phyloP scores from a whole-genome alignment of 2,329 filamentous ascomycete genomes.

The Beauveria sp. region DNA sequence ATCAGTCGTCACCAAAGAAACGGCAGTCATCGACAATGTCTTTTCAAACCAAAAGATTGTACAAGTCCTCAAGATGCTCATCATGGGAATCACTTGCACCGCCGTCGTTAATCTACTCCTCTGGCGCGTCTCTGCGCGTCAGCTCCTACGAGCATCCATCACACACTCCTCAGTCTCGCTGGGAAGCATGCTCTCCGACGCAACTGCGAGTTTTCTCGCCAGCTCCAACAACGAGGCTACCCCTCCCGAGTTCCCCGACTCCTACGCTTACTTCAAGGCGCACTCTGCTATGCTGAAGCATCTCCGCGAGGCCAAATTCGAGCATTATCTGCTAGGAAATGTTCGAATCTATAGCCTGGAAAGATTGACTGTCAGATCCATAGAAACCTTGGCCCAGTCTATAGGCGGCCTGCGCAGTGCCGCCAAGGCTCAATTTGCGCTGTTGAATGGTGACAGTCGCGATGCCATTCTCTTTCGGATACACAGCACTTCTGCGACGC shows the following conservation, averaged over 20 bases:
- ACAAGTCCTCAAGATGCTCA: slow-evolving; percentile 63
- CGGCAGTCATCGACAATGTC: slow-evolving; percentile 66
- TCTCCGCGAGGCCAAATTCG: slow-evolving; percentile 73
- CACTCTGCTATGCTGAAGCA: slow-evolving; percentile 61
- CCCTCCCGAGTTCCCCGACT: slow-evolving; percentile 26
- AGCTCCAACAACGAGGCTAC: slow-evolving; percentile 59
- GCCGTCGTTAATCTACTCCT: slow-evolving; percentile 64
- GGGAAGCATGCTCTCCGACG: slow-evolving; percentile 69
- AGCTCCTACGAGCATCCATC: slow-evolving; percentile 62
- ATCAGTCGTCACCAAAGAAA: slow-evolving; percentile 79
- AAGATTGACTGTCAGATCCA: slow-evolving; percentile 66
- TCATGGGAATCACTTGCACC: slow-evolving; percentile 65
- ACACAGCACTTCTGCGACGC: background rate
- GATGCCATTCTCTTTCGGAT: slow-evolving; percentile 4
- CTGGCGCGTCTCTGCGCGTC: slow-evolving; percentile 67
- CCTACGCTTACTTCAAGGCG: slow-evolving; percentile 52
- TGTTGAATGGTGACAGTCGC: slow-evolving; percentile 48
- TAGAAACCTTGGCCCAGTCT: slow-evolving; percentile 75
- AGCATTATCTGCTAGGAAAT: slow-evolving; percentile 71
- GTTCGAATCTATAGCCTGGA: slow-evolving; percentile 71
- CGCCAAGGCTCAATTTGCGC: slow-evolving; percentile 73
- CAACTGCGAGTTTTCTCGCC: slow-evolving; percentile 72
- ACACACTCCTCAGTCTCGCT: slow-evolving; percentile 64
- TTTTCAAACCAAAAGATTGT: slow-evolving; percentile 55
- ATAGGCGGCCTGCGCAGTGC: slow-evolving; percentile 81